A percentile compares a stretch with the other conserved stretches of the same genome.
Conservation (phyloP, 208 protist genomes). For the Trypanosoma boissoni region DNA sequence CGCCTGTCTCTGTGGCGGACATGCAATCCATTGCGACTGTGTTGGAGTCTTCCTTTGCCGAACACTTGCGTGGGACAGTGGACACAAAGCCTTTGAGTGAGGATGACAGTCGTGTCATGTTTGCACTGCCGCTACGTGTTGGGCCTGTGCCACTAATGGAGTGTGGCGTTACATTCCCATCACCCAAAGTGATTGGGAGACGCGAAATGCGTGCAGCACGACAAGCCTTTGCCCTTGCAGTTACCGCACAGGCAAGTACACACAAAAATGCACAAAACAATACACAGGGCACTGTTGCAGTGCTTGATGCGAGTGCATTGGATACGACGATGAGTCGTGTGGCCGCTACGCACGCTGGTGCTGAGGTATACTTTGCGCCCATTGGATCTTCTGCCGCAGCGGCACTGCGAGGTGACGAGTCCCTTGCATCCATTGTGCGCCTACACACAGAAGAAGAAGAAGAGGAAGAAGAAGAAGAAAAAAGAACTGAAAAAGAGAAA, state of each 20-base stretch:
- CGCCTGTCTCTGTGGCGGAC: too few species aligned
- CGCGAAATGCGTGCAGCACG: conserved; percentile 62
- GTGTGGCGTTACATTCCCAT: conserved; percentile 62
- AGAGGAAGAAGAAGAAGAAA: too few species aligned
- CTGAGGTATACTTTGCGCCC: too few species aligned
- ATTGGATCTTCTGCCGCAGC: too few species aligned
- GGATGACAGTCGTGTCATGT: too few species aligned
- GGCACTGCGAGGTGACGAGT: too few species aligned
- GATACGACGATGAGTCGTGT: conserved; percentile 71
- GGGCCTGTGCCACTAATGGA: conserved; percentile 41
- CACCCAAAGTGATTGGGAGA: conserved; percentile 38
- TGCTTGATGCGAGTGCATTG: conserved; percentile 66
- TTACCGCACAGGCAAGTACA: not conserved
- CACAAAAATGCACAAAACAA: not conserved
- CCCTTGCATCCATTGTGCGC: conserved; percentile 44
- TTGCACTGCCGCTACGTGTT: too few species aligned
- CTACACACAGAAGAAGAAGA: conserved; percentile 52
- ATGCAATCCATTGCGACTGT: too few species aligned
- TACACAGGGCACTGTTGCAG: conserved; percentile 25
- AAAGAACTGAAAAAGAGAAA: conserved; percentile 7
- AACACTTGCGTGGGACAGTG: too few species aligned
- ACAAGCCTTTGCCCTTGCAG: conserved; percentile 46
- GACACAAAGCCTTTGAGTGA: too few species aligned
- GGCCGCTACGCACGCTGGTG: too few species aligned
- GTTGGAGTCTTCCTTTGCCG: too few species aligned